Evolutionary conservation across 176 grass and related monocot species (phyloP), one percentile per base, ranked within the genome.

Genomic region (Cenchrus fungigraminus): DNA sequence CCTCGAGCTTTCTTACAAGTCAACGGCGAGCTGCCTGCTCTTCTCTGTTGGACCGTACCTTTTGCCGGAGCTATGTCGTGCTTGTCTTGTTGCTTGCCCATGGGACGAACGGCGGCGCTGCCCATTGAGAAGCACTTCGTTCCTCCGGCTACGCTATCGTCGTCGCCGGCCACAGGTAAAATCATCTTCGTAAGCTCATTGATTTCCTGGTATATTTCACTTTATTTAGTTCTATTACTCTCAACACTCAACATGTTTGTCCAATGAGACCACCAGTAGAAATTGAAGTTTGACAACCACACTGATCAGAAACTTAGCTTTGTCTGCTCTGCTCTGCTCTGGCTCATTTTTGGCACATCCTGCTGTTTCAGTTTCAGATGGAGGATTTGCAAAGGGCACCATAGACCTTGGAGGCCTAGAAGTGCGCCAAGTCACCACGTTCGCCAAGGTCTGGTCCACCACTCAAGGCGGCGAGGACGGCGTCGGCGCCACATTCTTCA

Each of bases 351-450:
- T 16, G 66, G 1, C 13, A 17, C 37, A 40, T 40, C 37, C 5
- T 34, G 8, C 10, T 76, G 52, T 11, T 11, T 11, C 4, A 6
- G 16, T 67, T 85, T 75, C 73, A 91, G 88, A 82, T 29, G 92
- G 88, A 46, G 95, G 86, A 70, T 97, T 97, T 73, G 91, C 76
- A 8, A 87, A 74, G 58, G 87, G 92, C 32, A 69, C 5, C 40
- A 95, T 97, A 62, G 87, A 95, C 61, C 86, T 95, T 0, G 95
- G 89, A 44, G 95, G 89, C 12, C 65, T 95, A 3, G 78, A 95
- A 65, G 69, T 85, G 44, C 54, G 69, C 31, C 91, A 94, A 50
- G 86, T 94, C 61, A 87, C 85, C 29, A 85, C 83, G 0, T 92
- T 95, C 70, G 25, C 34, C 71, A 90, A 94, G 68, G 91, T 95